These are phyloP conservation scores for Fusarium hainanense DNA, from an alignment of 2,329 filamentous ascomycete genomes.

Conservation along the genomic window DNA sequence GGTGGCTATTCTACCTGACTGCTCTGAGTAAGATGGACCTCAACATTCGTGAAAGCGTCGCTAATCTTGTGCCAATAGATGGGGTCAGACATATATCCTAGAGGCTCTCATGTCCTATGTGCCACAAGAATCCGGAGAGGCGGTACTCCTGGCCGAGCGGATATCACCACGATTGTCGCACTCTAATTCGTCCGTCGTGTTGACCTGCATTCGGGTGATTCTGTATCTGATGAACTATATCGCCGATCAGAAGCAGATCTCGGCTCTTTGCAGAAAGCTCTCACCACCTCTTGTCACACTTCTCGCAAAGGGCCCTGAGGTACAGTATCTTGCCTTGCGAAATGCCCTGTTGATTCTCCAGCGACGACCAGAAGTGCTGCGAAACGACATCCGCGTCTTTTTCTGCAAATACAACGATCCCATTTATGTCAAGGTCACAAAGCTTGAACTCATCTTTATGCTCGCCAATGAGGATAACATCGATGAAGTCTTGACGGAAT, in stretches of 20 bases:
- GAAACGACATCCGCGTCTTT: conserved; percentile 97
- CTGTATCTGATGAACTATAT: conserved; percentile 99
- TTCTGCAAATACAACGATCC: conserved; percentile 99
- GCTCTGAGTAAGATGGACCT: conserved; percentile 82
- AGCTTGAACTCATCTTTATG: conserved; percentile 99
- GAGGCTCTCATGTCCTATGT: conserved; percentile 98
- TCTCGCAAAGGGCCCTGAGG: conserved; percentile 94
- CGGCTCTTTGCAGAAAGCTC: conserved; percentile 87
- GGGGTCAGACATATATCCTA: conserved; percentile 98
- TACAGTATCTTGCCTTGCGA: conserved; percentile 95
- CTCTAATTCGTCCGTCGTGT: conserved; percentile 94
- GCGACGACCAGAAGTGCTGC: conserved; percentile 88
- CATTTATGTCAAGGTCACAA: conserved; percentile 99
- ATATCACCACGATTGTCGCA: conserved; percentile 96
- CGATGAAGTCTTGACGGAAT: conserved; percentile 90
- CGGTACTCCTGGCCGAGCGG: conserved; percentile 88
- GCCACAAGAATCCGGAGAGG: conserved; percentile 89
- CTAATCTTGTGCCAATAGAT: conserved; percentile 64
- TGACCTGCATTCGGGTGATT: conserved; percentile 96
- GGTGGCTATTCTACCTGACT: conserved; percentile 94
- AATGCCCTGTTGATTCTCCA: conserved; percentile 96
- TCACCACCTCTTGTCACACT: conserved; percentile 95
- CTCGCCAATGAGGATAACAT: conserved; percentile 96
- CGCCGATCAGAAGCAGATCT: conserved; percentile 87
- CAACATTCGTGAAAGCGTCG: background rate